A percentile compares a stretch with the other conserved stretches of the same genome.
Evolutionary conservation across 495 filamentous ascomycete species (phyloP).

Genomic region (Lentithecium fluviatile): DNA sequence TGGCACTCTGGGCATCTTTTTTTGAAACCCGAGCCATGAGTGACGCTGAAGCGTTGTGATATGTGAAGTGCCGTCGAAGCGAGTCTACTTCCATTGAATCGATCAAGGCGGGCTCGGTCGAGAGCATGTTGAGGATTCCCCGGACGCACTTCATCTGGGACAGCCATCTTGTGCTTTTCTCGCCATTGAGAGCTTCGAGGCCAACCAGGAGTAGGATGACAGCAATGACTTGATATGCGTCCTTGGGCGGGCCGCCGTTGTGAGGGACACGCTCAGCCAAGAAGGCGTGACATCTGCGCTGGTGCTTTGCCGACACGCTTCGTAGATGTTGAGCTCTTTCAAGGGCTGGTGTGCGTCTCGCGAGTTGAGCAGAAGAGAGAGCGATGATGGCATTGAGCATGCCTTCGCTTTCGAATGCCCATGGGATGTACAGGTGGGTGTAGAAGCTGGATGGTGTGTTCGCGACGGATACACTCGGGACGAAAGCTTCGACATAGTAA

Average conservation of each 20-base stretch:
- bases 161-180: conserved; percentile 21
- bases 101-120: neutral
- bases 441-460: conserved; percentile 28
- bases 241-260: conserved; percentile 8
- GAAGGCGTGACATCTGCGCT: conserved; percentile 21
- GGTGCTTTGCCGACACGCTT: conserved; percentile 20
- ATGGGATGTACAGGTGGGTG: conserved; percentile 28
- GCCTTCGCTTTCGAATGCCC: conserved; percentile 24
- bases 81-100: conserved; percentile 21
- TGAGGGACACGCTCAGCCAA: conserved; percentile 15
- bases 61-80: conserved; percentile 29
- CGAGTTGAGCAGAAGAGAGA: conserved; percentile 29
- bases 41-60: conserved; percentile 28
- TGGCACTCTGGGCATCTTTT: neutral
- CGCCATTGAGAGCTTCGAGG: conserved; percentile 30
- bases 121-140: conserved; percentile 16
- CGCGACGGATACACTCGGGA: conserved; percentile 31
- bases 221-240: conserved; percentile 24
- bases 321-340: conserved; percentile 27
- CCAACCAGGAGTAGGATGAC: conserved; percentile 28
- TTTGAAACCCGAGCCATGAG: conserved; percentile 19
- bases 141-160: conserved; percentile 19
- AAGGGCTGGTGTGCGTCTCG: conserved; percentile 10
- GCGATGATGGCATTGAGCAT: conserved; percentile 32
- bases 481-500: conserved; percentile 28